These are phyloP conservation scores for Leptoxyphium fumago DNA, from an alignment of 2,329 filamentous ascomycete genomes.

Conservation along the genomic window DNA sequence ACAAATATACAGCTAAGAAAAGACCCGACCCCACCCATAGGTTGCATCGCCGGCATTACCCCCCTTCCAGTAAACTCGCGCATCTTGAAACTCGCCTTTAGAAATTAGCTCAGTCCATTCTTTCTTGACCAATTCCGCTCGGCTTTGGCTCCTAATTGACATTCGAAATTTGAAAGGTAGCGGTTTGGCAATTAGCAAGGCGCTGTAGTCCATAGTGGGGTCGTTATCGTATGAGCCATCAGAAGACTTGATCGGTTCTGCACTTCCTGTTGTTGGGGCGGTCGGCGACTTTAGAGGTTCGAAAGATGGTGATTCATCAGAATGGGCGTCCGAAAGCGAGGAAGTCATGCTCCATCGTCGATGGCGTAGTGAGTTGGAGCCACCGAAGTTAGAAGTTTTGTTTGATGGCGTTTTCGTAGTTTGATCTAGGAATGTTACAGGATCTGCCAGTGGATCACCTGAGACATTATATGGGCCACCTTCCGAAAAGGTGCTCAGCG, in stretches of 20 bases:
- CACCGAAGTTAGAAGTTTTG: no score
- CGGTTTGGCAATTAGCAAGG: slow-evolving; percentile 32
- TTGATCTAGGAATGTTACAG: no score
- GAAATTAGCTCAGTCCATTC: slow-evolving; percentile 23
- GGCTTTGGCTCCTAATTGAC: slow-evolving; percentile 18
- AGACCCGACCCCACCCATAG: slow-evolving; percentile 10
- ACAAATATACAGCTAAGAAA: neutral
- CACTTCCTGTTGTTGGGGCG: neutral
- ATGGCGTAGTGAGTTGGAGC: no score
- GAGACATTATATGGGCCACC: slow-evolving; percentile 1
- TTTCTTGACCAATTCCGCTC: slow-evolving; percentile 19
- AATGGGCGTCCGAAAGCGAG: neutral
- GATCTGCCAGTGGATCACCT: no score
- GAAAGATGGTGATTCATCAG: neutral
- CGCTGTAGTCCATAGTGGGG: slow-evolving; percentile 30
- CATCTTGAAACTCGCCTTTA: slow-evolving; percentile 24
- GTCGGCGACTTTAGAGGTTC: neutral
- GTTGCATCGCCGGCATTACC: slow-evolving; percentile 13
- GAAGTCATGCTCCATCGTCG: no score
- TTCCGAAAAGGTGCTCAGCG: slow-evolving; percentile 7
- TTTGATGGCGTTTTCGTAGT: no score
- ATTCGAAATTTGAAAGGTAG: slow-evolving; percentile 30
- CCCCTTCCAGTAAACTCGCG: slow-evolving; percentile 24
- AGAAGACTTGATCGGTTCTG: neutral
- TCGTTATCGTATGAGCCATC: slow-evolving; percentile 11